Evolutionary conservation across 2,329 filamentous ascomycete species (phyloP), one percentile per base, ranked within the genome.

Genomic region (Sporothrix pseudoabietina): DNA sequence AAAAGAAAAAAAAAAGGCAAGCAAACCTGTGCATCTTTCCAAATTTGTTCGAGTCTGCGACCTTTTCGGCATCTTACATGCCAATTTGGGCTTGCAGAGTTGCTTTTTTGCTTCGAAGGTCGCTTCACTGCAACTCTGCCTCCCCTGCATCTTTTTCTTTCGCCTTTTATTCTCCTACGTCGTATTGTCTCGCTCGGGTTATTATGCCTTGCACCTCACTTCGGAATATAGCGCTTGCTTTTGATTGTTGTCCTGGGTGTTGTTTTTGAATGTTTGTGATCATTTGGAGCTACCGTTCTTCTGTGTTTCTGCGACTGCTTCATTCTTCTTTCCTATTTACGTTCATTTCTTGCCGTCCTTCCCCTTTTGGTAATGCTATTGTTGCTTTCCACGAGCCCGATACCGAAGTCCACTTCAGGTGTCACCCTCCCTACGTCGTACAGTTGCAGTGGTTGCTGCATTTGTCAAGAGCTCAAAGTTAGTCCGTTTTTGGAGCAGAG

Each of bases 221-320:
- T n/a, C 32, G 39, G 61, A 66, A 26, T 66, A 26, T 66, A 47
- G 35, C 26, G 39, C 39, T 66, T 66, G 10, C 61, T 66, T 66
- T 65, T 55, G 52, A 44, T 49, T 49, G 26, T 32, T 57, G 10
- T 30, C 26, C 16, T 57, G 14, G 14, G 12, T 49, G 14, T 57
- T 57, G 3, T 1, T 35, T 35, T 8, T 35, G 35, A 35, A 35
- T 35, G 35, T 35, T 35, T 4, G 35, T 35, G 35, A 35, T 35
- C 8, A 35, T 49, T 19, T 3, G 12, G 44, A 49, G 44, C 44
- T 49, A 49, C 19, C 44, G 44, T 35, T 35, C 8, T 35, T 35
- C 35, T 35, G 35, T 35, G 35, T 5, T 57, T 32, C n/a, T 54
- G 49, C 32, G 30, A 4, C 32, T 32, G 4, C 10, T 32, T 57